Evolutionary conservation across 139 green algal species (phyloP), one percentile per base, ranked within the genome.

Genomic region (Tetraselmis striata): DNA sequence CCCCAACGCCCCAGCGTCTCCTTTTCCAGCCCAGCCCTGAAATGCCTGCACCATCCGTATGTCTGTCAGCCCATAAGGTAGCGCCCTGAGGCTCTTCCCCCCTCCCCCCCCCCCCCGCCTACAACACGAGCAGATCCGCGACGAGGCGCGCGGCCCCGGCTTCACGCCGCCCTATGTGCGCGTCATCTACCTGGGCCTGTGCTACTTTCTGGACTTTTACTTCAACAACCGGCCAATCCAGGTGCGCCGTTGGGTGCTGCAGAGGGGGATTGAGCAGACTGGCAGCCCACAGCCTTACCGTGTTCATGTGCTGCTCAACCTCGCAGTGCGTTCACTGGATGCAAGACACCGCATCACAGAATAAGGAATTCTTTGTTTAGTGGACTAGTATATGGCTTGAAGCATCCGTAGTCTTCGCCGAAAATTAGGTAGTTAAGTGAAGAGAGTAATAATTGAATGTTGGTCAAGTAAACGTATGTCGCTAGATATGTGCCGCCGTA

Each of bases 151-250:
- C 75, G 45, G 32, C 28, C 74, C 80, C 0, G 30, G 77, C 23
- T 81, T 86, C 0, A 76, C 87, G 2, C 84, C 77, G 32, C 29
- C 74, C 59, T 90, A 95, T 80, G 83, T 88, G n/a, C 45, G 79
- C 1, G 86, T 90, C n/a, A 67, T 67, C 45, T 97, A 96, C 89
- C 78, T 78, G 77, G 81, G 83, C 27, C 89, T 97, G 59, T 96
- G 93, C 82, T 84, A 85, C 76, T 82, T 93, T 30, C 80, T 97
- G 88, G 94, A 97, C 84, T 59, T 92, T 0, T 29, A 92, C 23
- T 97, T 91, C 83, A 84, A 89, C 32, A 92, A 92, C 81, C 87
- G 94, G 5, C 93, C 94, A 74, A 92, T 96, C 79, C 89, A 93
- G 84, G n/a, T n/a, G n/a, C n/a, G n/a, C n/a, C n/a, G n/a, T n/a